Evolutionary conservation across 129 eudicot genomes (phyloP).

Genomic region (Chrysanthemum makinoi): DNA sequence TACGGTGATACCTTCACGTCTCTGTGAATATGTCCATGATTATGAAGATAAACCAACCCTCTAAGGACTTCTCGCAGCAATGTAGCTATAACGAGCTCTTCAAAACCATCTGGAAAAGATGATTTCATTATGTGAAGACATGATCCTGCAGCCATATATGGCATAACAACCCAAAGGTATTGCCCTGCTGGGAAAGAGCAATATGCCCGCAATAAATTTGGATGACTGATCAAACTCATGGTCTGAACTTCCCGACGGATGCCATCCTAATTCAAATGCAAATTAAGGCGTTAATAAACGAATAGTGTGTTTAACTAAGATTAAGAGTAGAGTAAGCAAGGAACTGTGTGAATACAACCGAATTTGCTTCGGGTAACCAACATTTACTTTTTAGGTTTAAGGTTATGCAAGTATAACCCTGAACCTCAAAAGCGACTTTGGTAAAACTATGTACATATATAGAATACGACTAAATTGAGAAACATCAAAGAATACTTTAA

Average conservation of each 20-base stretch:
- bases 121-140: slow-evolving; percentile 92
- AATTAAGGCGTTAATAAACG: not conserved
- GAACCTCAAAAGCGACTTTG: not conserved
- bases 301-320: no score
- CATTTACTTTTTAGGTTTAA: no score
- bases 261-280: slow-evolving; percentile 59
- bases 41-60: slow-evolving; percentile 89
- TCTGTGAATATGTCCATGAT: slow-evolving; percentile 88
- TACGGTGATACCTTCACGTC: slow-evolving; percentile 85
- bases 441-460: not conserved
- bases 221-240: slow-evolving; percentile 81
- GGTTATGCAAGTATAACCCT: not conserved
- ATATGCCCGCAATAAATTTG: slow-evolving; percentile 73
- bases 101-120: slow-evolving; percentile 84
- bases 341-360: no score
- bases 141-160: slow-evolving; percentile 93
- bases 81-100: slow-evolving; percentile 86
- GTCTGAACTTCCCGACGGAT: slow-evolving; percentile 94
- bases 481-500: not conserved
- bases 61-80: slow-evolving; percentile 74
- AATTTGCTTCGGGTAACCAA: no score
- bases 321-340: no score
- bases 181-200: slow-evolving; percentile 84
- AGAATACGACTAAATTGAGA: not conserved
- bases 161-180: slow-evolving; percentile 93